These are phyloP conservation scores for Sophora flavescens DNA, from an alignment of 306 rosid species.

Conservation along the genomic window DNA sequence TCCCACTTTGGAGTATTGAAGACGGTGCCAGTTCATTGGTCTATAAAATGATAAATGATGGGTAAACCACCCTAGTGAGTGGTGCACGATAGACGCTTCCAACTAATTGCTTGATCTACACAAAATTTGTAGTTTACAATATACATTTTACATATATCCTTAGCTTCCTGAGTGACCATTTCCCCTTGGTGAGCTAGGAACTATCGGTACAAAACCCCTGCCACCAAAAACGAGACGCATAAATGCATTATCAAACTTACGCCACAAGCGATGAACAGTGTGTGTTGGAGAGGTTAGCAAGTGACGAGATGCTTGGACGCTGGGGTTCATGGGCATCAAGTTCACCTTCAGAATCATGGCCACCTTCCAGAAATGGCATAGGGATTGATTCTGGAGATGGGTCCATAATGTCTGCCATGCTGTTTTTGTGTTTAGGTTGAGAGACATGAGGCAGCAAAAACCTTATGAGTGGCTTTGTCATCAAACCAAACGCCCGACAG, in stretches of 20 bases:
- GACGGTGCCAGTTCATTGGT: no score
- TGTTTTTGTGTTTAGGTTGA: constrained; percentile 58
- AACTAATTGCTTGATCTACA: constrained; percentile 6
- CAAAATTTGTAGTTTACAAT: constrained; percentile 39
- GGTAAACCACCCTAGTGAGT: no score
- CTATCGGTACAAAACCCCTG: constrained; percentile 88
- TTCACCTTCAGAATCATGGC: constrained; percentile 72
- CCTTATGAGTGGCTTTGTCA: constrained; percentile 95
- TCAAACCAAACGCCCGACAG: constrained; percentile 84
- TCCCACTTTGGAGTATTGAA: no score
- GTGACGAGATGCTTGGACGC: constrained; percentile 71
- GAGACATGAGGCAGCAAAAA: constrained; percentile 60
- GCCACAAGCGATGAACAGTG: constrained; percentile 89
- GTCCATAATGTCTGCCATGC: constrained; percentile 62
- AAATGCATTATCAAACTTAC: constrained; percentile 79
- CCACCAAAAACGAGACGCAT: constrained; percentile 99
- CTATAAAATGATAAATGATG: no score
- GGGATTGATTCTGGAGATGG: constrained; percentile 66
- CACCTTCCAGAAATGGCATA: constrained; percentile 69
- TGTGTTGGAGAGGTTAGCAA: constrained; percentile 79
- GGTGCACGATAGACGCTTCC: no score
- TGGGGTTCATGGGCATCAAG: constrained; percentile 40
- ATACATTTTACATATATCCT: constrained; percentile 42
- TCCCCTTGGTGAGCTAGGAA: constrained; percentile 69
- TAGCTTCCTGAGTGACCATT: background rate